Base-by-base conservation (phyloP, 1,284 basidiomycete species). In the Irpex lacteus region DNA sequence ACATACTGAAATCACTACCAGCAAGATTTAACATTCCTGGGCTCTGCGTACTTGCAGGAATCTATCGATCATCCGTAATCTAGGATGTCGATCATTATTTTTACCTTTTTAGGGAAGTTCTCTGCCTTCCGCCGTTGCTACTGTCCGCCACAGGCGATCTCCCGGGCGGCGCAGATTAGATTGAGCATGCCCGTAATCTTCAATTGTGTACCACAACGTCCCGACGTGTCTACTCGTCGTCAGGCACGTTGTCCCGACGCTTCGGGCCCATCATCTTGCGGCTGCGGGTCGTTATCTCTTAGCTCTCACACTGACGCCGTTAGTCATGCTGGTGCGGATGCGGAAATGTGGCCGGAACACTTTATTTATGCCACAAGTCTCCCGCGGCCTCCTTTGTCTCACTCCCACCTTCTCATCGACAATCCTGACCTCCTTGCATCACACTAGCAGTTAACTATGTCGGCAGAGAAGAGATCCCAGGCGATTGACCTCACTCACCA, bases 401-500 rank as follows among this genome's bases (percentile, higher is more conserved):
- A 15, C 38, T 58, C 26, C 56, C 56, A 21, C 38, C 18, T 19
- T 19, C 50, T 21, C 13, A 18, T 18, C 13, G 40, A 13, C 21
- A 18, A 19, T 4, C 13, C 50, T 18, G n/a, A 18, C 8, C n/a
- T 15, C 21, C 21, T 21, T 47, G 44, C 11, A 13, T 53, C n/a
- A 19, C 50, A 53, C n/a, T 9, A 53, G 7, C 40, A 13, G 9
- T 53, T 18, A 21, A 53, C 4, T 3, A 77, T 77, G 75, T 62
- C 65, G 58, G 64, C 66, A 19, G 78, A 79, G 68, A 77, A 79
- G 66, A 73, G 65, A 15, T 70, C 74, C 60, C 79, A 84, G 59
- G 79, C 89, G 0, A 76, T 85, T 63, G 86, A 88, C 73, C 74
- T 88, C 59, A 81, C 79, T 32, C 85, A 88, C 70, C 87, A 89